Conservation (phyloP, 192 early-diverging fungal species). For the Linnemannia schmuckeri region DNA sequence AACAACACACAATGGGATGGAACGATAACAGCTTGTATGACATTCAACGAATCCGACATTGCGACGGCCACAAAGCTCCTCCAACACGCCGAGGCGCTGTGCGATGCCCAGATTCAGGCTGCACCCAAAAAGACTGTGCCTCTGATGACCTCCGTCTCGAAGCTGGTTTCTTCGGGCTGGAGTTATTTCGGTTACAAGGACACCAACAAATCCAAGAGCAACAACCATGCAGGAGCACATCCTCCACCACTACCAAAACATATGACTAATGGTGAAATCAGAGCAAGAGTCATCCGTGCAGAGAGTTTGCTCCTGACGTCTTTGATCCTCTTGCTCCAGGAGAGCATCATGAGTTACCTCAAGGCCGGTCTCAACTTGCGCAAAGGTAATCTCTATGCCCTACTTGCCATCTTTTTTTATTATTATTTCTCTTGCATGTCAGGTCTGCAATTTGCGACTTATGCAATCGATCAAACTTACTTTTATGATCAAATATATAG, state of each 20-base stretch:
- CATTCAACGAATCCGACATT: slow-evolving; percentile 61
- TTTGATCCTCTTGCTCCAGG: slow-evolving; percentile 61
- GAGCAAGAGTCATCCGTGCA: slow-evolving; percentile 65
- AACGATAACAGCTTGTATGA: slow-evolving; percentile 54
- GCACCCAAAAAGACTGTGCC: slow-evolving; percentile 57
- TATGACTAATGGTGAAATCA: slow-evolving; percentile 66
- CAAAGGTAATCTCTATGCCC: slow-evolving; percentile 53
- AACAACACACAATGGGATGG: background rate
- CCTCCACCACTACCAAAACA: slow-evolving; percentile 35
- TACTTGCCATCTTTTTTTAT: background rate
- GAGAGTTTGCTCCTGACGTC: slow-evolving; percentile 64
- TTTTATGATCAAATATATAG: slow-evolving; percentile 9
- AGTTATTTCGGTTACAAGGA: slow-evolving; percentile 56
- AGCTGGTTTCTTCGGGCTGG: slow-evolving; percentile 56
- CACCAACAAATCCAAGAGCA: slow-evolving; percentile 14
- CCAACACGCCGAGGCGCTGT: slow-evolving; percentile 56
- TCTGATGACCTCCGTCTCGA: slow-evolving; percentile 51
- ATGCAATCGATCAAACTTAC: background rate
- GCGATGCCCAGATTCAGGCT: slow-evolving; percentile 64
- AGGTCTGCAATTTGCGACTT: background rate
- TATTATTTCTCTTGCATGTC: background rate
- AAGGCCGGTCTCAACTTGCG: slow-evolving; percentile 67
- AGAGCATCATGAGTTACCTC: slow-evolving; percentile 66
- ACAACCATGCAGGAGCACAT: slow-evolving; percentile 35
- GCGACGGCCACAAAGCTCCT: slow-evolving; percentile 58